Percentiles rank a stretch among this genome's conserved stretches.
Evolutionary conservation across 495 filamentous ascomycete species (phyloP).

Genomic region (Penicillium odoratum): DNA sequence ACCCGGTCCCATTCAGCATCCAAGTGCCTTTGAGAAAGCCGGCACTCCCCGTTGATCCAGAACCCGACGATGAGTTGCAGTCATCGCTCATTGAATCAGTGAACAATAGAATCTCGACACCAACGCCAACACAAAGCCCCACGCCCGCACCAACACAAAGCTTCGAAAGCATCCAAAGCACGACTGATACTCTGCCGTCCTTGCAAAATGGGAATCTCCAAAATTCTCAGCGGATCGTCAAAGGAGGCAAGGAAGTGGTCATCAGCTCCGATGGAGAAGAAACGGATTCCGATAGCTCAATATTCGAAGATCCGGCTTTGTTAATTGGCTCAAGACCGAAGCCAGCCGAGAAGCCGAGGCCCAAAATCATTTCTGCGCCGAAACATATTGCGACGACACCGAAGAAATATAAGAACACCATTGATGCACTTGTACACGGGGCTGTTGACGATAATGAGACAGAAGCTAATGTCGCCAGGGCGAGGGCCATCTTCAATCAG

Average conservation of each 20-base stretch:
- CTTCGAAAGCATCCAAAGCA: constrained; percentile 14
- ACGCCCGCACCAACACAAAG: constrained; percentile 21
- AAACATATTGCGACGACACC: constrained; percentile 13
- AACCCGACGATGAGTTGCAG: neutral
- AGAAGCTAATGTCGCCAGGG: constrained; percentile 56
- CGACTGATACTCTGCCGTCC: constrained; percentile 11
- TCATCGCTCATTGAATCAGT: neutral
- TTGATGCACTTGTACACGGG: constrained; percentile 64
- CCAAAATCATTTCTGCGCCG: neutral
- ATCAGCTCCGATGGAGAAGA: constrained; percentile 74
- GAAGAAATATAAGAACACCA: constrained; percentile 64
- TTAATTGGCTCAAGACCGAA: neutral
- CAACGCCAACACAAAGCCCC: constrained; percentile 18
- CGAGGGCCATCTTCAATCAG: constrained; percentile 42
- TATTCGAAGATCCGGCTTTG: constrained; percentile 40
- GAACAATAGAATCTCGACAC: neutral
- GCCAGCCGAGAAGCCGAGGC: neutral
- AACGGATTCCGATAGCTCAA: constrained; percentile 54
- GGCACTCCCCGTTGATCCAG: too few relatives aligned
- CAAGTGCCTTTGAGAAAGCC: too few relatives aligned
- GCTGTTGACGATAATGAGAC: constrained; percentile 56
- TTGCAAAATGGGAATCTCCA: constrained; percentile 25
- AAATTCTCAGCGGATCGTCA: constrained; percentile 44
- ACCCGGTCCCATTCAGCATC: neutral
- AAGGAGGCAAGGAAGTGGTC: constrained; percentile 52